A percentile compares a stretch with the other conserved stretches of the same genome.
Evolutionary conservation across 2,329 filamentous ascomycete genomes (phyloP).

Genomic region (Rugonectria rugulosa): DNA sequence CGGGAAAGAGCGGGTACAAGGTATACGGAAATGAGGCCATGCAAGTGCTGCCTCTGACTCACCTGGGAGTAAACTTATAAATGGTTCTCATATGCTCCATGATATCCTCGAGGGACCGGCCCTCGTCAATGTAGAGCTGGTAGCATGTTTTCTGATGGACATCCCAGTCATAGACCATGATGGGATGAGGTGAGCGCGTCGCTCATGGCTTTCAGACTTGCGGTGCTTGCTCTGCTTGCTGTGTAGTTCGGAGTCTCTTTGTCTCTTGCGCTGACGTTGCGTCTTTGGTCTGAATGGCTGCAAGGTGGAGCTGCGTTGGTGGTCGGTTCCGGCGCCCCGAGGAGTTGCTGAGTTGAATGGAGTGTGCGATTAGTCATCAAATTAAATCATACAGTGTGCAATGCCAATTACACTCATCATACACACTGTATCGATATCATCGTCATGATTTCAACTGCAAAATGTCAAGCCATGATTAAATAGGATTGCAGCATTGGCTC

Average conservation of each 20-base stretch:
- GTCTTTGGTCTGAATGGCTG: slow-evolving; percentile 36
- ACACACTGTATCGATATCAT: neutral
- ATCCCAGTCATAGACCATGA: slow-evolving; percentile 59
- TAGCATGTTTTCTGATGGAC: slow-evolving; percentile 51
- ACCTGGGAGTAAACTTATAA: slow-evolving; percentile 76
- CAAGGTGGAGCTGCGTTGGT: slow-evolving; percentile 40
- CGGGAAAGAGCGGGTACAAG: neutral
- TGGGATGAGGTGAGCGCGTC: slow-evolving; percentile 29
- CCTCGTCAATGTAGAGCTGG: slow-evolving; percentile 79
- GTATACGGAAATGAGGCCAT: neutral
- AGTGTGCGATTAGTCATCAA: slow-evolving; percentile 26
- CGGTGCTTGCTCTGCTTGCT: slow-evolving; percentile 1
- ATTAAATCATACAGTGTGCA: neutral
- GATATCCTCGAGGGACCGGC: slow-evolving; percentile 75
- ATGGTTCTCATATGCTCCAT: slow-evolving; percentile 72
- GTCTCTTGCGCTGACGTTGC: slow-evolving; percentile 22
- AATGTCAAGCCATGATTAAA: neutral
- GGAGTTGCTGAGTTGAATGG: slow-evolving; percentile 2
- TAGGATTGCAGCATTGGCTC: too few relatives aligned
- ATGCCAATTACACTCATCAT: neutral
- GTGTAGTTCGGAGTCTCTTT: neutral
- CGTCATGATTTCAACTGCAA: neutral
- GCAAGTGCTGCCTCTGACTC: slow-evolving; percentile 50
- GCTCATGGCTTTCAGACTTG: slow-evolving; percentile 18
- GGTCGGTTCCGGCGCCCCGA: slow-evolving; percentile 38